Evolutionary conservation across 2,329 filamentous ascomycete species (phyloP).

Genomic region (Arthrobotrys entomopaga): DNA sequence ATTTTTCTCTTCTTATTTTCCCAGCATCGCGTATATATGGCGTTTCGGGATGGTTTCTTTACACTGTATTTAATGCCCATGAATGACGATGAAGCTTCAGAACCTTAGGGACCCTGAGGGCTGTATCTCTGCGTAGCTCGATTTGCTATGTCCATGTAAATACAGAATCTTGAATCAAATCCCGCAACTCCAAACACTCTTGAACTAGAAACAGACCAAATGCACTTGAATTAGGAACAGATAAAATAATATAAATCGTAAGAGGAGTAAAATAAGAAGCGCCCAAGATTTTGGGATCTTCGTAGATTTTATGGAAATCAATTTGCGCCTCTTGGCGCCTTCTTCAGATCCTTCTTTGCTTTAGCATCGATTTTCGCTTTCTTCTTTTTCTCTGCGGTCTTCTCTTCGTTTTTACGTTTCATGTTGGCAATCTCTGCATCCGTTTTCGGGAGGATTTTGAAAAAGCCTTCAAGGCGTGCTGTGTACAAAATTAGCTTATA

Average conservation of each 20-base stretch:
- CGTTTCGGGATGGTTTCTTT: constrained; percentile 28
- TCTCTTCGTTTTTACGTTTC: constrained; percentile 94
- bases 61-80: constrained; percentile 40
- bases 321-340: constrained; percentile 74
- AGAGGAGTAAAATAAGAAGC: not conserved
- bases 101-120: not conserved
- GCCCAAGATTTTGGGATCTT: not conserved
- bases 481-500: not conserved
- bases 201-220: not conserved
- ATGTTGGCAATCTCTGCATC: constrained; percentile 83
- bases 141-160: not conserved
- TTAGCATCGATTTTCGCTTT: constrained; percentile 94
- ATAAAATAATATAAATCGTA: not conserved
- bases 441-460: constrained; percentile 90
- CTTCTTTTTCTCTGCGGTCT: constrained; percentile 92
- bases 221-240: constrained; percentile 1
- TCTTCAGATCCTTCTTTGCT: constrained; percentile 92
- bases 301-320: constrained; percentile 57
- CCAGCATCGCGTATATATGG: constrained; percentile 17
- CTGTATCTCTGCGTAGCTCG: no score
- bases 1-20: not conserved
- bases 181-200: constrained; percentile 7
- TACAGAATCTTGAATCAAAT: not conserved
- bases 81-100: constrained; percentile 20
- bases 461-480: constrained; percentile 91